Conservation (phyloP, 192 early-diverging fungal species). For the Coemansia sp. region DNA sequence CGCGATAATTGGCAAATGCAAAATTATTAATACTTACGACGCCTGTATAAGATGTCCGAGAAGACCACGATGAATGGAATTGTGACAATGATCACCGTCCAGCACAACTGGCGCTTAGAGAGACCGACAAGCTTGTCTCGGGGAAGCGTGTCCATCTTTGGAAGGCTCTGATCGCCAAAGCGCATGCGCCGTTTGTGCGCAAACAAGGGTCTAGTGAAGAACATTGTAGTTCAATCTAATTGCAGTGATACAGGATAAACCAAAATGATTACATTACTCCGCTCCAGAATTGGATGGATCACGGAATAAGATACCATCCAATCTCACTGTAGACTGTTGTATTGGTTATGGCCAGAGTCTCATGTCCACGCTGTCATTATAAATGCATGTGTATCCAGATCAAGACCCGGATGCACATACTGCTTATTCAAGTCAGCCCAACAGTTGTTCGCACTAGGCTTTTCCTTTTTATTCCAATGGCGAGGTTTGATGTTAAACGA, state of each 20-base stretch:
- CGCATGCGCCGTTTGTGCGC: slow-evolving; percentile 16
- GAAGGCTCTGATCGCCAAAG: slow-evolving; percentile 43
- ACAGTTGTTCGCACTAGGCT: too few species aligned
- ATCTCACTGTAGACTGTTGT: too few species aligned
- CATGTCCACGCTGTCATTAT: too few species aligned
- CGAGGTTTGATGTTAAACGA: slow-evolving; percentile 5
- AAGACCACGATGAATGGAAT: slow-evolving; percentile 40
- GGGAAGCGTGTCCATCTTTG: slow-evolving; percentile 35
- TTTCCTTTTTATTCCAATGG: slow-evolving; percentile 6
- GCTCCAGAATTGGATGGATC: too few species aligned
- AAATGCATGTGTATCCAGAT: too few species aligned
- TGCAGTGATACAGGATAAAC: too few species aligned
- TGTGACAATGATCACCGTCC: slow-evolving; percentile 54
- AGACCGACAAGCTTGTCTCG: slow-evolving; percentile 35
- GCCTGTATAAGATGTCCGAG: slow-evolving; percentile 44
- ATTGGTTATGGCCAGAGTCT: too few species aligned
- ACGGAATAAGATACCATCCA: too few species aligned
- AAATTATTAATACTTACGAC: slow-evolving; percentile 26
- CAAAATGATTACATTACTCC: too few species aligned
- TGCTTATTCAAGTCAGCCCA: too few species aligned
- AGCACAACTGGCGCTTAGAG: slow-evolving; percentile 42
- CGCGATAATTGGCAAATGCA: not conserved
- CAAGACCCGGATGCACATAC: too few species aligned
- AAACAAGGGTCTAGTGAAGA: slow-evolving; percentile 32
- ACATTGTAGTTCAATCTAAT: slow-evolving; percentile 8